phyloP scores from a whole-genome alignment of 768 basidiomycete species.

The Dentipellis fragilis region DNA sequence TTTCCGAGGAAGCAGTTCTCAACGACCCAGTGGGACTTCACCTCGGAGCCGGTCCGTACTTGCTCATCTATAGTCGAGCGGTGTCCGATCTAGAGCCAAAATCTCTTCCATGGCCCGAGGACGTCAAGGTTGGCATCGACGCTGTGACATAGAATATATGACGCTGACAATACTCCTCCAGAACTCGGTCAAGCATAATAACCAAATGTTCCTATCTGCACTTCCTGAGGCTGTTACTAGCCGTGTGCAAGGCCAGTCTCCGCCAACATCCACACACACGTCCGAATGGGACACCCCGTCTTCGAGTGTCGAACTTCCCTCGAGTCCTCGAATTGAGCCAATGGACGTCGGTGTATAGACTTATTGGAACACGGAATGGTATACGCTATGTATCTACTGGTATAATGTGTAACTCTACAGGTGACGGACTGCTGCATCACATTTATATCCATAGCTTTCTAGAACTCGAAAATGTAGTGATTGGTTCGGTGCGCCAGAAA shows the following conservation, averaged over 20 bases:
- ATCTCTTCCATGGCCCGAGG: constrained; percentile 21
- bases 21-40: constrained; percentile 65
- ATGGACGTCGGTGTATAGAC: constrained; percentile 11
- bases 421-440: no score
- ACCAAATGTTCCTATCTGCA: constrained; percentile 25
- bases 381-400: no score
- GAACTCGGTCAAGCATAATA: constrained; percentile 28
- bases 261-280: constrained; percentile 7
- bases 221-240: constrained; percentile 9
- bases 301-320: constrained; percentile 1
- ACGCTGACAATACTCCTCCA: constrained; percentile 1
- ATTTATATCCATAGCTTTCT: no score
- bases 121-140: constrained; percentile 16
- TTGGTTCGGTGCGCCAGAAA: no score
- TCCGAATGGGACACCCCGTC: constrained; percentile 10
- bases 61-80: constrained; percentile 56
- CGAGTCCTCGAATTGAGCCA: constrained; percentile 7
- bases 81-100: constrained; percentile 17
- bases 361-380: neutral
- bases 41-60: constrained; percentile 66
- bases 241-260: neutral
- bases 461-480: no score
- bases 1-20: constrained; percentile 58
- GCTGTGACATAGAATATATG: no score
- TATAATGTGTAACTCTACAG: no score